Evolutionary conservation across 2,329 filamentous ascomycete genomes (phyloP).

Genomic region (Pestalotiopsis sp.): DNA sequence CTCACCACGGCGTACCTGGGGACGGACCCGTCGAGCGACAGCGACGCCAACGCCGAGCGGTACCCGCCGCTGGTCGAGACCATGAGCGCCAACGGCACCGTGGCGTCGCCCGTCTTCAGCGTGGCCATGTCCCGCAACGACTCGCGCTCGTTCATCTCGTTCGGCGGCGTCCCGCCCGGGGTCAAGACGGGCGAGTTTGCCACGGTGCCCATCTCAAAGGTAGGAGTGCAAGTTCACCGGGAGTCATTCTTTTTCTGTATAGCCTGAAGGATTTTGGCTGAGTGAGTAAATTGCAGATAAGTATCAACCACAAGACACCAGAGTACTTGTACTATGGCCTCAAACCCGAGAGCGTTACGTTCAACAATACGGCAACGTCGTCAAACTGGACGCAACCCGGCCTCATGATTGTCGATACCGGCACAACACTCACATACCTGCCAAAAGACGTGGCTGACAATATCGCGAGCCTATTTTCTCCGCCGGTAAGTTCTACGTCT

Average conservation of each 20-base stretch:
- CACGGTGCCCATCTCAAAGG: slow-evolving; percentile 29
- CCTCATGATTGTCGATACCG: slow-evolving; percentile 33
- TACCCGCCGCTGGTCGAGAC: slow-evolving; percentile 34
- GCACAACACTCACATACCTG: slow-evolving; percentile 34
- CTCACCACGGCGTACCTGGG: slow-evolving; percentile 30
- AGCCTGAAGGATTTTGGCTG: too few species aligned
- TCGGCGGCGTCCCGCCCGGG: slow-evolving; percentile 33
- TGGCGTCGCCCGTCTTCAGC: slow-evolving; percentile 28
- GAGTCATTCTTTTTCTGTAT: too few species aligned
- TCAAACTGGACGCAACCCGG: slow-evolving; percentile 22
- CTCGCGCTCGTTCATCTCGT: slow-evolving; percentile 32
- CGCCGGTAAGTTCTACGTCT: slow-evolving; percentile 17
- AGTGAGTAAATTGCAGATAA: background rate
- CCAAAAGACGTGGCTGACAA: slow-evolving; percentile 28
- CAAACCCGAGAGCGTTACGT: slow-evolving; percentile 20
- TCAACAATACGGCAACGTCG: slow-evolving; percentile 20
- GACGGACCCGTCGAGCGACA: slow-evolving; percentile 21
- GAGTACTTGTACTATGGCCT: slow-evolving; percentile 34
- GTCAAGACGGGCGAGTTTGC: slow-evolving; percentile 30
- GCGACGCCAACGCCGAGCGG: slow-evolving; percentile 21
- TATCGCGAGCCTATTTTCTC: slow-evolving; percentile 32
- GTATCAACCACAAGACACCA: background rate
- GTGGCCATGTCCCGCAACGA: slow-evolving; percentile 35
- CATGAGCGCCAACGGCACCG: slow-evolving; percentile 22
- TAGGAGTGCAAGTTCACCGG: slow-evolving; percentile 9